phyloP scores from a whole-genome alignment of 768 basidiomycete genomes.

The Boletus vermiculosoides region DNA sequence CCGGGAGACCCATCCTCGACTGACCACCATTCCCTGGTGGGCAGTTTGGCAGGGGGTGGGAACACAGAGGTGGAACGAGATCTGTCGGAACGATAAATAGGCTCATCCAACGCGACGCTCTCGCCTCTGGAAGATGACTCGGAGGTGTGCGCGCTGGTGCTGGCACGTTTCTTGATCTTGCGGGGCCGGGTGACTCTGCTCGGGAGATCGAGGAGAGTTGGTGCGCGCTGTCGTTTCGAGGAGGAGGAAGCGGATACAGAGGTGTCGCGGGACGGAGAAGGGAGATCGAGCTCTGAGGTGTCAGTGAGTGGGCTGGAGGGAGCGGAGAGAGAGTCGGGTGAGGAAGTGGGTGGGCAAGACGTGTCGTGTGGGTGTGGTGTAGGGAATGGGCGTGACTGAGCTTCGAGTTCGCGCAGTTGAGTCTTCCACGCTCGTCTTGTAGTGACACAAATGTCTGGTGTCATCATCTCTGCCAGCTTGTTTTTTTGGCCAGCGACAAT shows the following conservation, averaged over 20 bases:
- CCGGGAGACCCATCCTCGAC: constrained; percentile 54
- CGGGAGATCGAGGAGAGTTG: constrained; percentile 5
- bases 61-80: constrained; percentile 65
- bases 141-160: constrained; percentile 23
- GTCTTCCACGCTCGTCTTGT: constrained; percentile 31
- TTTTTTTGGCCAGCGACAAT: constrained; percentile 2
- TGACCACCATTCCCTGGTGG: constrained; percentile 46
- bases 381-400: background rate
- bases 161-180: constrained; percentile 29
- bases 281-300: constrained; percentile 13
- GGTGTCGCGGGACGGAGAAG: constrained; percentile 18
- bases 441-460: constrained; percentile 27
- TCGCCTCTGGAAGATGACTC: constrained; percentile 44
- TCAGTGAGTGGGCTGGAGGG: constrained; percentile 27
- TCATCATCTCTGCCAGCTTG: constrained; percentile 10
- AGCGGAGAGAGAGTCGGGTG: constrained; percentile 19
- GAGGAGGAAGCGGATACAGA: constrained; percentile 28
- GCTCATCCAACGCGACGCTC: constrained; percentile 47
- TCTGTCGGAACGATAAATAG: constrained; percentile 53
- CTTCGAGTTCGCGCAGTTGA: constrained; percentile 19
- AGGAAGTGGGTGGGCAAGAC: constrained; percentile 12
- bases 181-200: constrained; percentile 10
- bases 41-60: constrained; percentile 30
- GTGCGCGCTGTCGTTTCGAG: constrained; percentile 23
- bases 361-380: background rate